These are phyloP conservation scores for Aspergillus thermomutatus DNA, from an alignment of 2,329 filamentous ascomycete species.

Conservation along the genomic window DNA sequence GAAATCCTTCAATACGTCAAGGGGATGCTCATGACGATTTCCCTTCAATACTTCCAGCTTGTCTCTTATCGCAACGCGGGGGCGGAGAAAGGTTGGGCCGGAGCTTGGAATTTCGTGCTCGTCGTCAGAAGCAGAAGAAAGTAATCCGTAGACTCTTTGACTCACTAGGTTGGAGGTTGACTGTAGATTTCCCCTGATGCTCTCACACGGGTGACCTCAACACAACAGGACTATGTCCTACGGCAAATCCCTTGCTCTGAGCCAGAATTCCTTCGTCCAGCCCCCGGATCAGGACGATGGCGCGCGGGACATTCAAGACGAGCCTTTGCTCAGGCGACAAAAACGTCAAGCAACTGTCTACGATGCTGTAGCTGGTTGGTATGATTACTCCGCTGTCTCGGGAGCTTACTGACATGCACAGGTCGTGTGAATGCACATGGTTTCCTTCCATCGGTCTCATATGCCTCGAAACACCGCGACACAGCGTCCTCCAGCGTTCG, in stretches of 20 bases:
- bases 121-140: not conserved
- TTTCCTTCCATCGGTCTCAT: constrained; percentile 24
- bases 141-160: not conserved
- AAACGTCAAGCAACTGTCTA: constrained; percentile 50
- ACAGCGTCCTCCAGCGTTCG: constrained; percentile 33
- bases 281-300: constrained; percentile 11
- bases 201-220: constrained; percentile 7
- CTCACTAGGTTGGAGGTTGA: not conserved
- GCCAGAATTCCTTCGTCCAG: constrained; percentile 16
- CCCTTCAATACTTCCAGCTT: not conserved
- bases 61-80: not conserved
- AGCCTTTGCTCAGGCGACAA: constrained; percentile 10
- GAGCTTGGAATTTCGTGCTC: not conserved
- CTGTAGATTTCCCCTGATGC: constrained; percentile 1
- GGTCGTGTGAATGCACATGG: constrained; percentile 46
- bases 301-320: constrained; percentile 6
- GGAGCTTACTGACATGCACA: constrained; percentile 18
- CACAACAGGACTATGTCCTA: constrained; percentile 17
- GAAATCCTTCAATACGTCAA: not conserved
- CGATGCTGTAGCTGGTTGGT: constrained; percentile 56
- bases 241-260: constrained; percentile 17
- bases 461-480: constrained; percentile 30
- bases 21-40: not conserved
- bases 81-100: constrained; percentile 20
- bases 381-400: not conserved